Evolutionary conservation across 148 eudicot genomes (phyloP).

Genomic region (Persicaria tinctoria): DNA sequence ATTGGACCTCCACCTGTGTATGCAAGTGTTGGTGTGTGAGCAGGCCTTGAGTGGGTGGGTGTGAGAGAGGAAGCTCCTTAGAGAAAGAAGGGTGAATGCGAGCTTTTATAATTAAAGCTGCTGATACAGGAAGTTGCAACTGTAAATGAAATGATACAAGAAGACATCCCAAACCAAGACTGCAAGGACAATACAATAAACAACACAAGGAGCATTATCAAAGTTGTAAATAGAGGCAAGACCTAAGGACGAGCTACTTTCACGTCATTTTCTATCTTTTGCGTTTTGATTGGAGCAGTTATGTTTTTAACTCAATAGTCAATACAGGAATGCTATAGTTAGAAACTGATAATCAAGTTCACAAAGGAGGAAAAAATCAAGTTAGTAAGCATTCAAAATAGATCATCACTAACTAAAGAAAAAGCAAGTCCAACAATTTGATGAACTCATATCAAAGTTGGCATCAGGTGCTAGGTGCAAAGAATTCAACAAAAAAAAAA

Average conservation of each 20-base stretch:
- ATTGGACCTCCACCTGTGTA: constrained; percentile 2
- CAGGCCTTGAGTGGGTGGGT: too few species aligned
- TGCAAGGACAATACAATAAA: neutral
- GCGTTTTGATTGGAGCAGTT: neutral
- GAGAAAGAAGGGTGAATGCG: neutral
- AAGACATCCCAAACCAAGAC: neutral
- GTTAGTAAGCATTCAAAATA: neutral
- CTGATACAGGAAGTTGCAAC: neutral
- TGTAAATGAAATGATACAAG: neutral
- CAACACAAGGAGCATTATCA: neutral
- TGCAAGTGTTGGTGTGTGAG: neutral
- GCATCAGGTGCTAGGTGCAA: neutral
- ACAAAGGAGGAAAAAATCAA: neutral
- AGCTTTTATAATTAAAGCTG: neutral
- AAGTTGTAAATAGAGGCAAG: neutral
- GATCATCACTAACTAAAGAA: neutral
- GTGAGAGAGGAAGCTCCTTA: too few species aligned
- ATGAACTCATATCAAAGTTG: neutral
- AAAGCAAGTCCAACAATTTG: constrained; percentile 3
- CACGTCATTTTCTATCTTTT: neutral
- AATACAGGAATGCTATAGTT: neutral
- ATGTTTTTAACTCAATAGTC: neutral
- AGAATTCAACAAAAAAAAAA: neutral
- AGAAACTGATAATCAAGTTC: neutral
- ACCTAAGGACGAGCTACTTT: neutral